phyloP scores from a whole-genome alignment of 257 asterid genomes.

The Plectranthus barbatus region DNA sequence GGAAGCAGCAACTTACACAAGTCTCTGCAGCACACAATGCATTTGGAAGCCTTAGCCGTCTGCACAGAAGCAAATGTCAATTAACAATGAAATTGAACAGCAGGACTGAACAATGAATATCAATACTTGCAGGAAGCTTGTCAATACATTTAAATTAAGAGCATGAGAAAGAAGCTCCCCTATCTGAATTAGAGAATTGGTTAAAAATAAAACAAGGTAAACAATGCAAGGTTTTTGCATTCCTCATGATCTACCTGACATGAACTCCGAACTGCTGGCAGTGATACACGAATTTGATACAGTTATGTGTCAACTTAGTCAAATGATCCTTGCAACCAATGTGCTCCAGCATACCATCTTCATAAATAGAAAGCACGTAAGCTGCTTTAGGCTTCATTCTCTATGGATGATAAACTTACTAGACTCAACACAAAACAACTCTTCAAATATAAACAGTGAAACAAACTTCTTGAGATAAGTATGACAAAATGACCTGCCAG shows the following conservation, averaged over 20 bases:
- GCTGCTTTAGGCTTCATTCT: background rate
- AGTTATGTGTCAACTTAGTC: constrained; percentile 20
- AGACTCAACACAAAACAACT: background rate
- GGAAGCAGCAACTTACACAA: constrained; percentile 57
- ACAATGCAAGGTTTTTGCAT: constrained; percentile 5
- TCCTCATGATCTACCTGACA: constrained; percentile 48
- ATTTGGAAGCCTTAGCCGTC: constrained; percentile 66
- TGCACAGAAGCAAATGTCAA: constrained; percentile 35
- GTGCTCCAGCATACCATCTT: constrained; percentile 46
- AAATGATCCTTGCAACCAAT: constrained; percentile 35
- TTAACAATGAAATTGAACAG: too few relatives aligned
- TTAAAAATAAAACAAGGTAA: constrained; percentile 2
- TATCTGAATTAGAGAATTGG: background rate
- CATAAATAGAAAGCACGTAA: constrained; percentile 21
- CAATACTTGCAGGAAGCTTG: background rate
- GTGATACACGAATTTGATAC: constrained; percentile 58
- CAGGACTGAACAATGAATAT: too few relatives aligned
- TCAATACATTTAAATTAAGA: background rate
- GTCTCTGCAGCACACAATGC: constrained; percentile 68
- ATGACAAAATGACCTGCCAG: background rate
- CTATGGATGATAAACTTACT: background rate
- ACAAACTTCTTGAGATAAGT: too few relatives aligned
- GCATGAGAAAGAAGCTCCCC: constrained; percentile 5
- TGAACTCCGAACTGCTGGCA: constrained; percentile 66
- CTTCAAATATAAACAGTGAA: too few relatives aligned